These are phyloP conservation scores for Dysphania ambrosioides DNA, from an alignment of 148 eudicot genomes.

Conservation along the genomic window DNA sequence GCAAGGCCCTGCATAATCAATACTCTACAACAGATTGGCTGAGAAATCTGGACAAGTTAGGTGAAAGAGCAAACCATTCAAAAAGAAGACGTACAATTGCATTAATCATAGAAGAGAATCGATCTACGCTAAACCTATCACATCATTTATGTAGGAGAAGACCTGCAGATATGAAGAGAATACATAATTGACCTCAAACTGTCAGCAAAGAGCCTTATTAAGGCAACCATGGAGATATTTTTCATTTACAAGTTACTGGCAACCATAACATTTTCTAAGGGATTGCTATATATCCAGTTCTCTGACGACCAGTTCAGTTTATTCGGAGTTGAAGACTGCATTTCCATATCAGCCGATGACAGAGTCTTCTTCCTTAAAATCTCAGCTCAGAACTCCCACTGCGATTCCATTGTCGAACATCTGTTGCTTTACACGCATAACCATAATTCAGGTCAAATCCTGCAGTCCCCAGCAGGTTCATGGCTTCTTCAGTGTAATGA, in stretches of 20 bases:
- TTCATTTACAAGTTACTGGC: slow-evolving; percentile 41
- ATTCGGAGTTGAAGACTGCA: slow-evolving; percentile 37
- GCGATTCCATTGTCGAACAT: slow-evolving; percentile 93
- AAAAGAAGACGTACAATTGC: slow-evolving; percentile 9
- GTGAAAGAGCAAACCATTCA: neutral
- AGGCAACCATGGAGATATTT: neutral
- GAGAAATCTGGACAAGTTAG: neutral
- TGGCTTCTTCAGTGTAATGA: slow-evolving; percentile 58
- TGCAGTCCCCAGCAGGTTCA: slow-evolving; percentile 47
- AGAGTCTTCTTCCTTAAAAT: slow-evolving; percentile 65
- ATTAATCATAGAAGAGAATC: slow-evolving; percentile 1
- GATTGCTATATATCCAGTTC: slow-evolving; percentile 43
- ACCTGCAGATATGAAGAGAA: no score
- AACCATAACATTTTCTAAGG: slow-evolving; percentile 49
- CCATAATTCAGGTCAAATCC: slow-evolving; percentile 95
- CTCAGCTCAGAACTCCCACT: slow-evolving; percentile 73
- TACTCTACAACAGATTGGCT: no score
- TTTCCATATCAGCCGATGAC: slow-evolving; percentile 53
- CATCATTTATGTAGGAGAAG: neutral
- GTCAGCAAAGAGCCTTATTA: neutral
- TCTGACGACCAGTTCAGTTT: slow-evolving; percentile 49
- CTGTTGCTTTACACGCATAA: slow-evolving; percentile 88
- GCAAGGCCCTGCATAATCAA: no score
- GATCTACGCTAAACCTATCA: neutral
- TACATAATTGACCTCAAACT: neutral